Percentiles rank a stretch among this genome's conserved stretches.
Conservation (phyloP, 1,284 basidiomycete species). For the Moniliophthora roreri region DNA sequence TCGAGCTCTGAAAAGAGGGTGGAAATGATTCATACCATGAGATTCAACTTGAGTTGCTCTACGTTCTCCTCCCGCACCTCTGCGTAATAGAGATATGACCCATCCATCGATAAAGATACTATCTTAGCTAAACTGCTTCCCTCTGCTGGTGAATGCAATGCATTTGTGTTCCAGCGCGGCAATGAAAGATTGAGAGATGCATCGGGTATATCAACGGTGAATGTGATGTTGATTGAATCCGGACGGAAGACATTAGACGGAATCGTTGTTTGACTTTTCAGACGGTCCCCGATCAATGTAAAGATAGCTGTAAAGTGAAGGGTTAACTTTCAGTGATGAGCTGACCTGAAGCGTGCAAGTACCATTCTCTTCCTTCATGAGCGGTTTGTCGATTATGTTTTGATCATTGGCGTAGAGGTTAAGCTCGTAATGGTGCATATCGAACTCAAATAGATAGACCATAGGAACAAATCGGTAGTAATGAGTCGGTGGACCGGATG, state of each 20-base stretch:
- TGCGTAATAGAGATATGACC: conserved; percentile 75
- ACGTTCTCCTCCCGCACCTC: conserved; percentile 67
- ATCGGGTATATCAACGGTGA: conserved; percentile 63
- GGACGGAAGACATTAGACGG: conserved; percentile 75
- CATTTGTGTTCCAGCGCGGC: conserved; percentile 88
- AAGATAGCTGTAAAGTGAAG: conserved; percentile 60
- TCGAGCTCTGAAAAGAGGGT: conserved; percentile 4
- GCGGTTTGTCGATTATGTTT: conserved; percentile 90
- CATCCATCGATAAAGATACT: conserved; percentile 57
- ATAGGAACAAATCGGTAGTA: conserved; percentile 84
- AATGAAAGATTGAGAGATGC: conserved; percentile 61
- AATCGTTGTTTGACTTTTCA: conserved; percentile 57
- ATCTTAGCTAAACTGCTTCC: conserved; percentile 63
- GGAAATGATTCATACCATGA: conserved; percentile 46
- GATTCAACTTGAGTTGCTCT: conserved; percentile 73
- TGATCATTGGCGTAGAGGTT: conserved; percentile 92
- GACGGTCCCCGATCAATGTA: conserved; percentile 57
- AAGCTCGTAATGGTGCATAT: conserved; percentile 74
- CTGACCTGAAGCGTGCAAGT: conserved; percentile 18
- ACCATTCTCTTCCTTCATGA: conserved; percentile 81
- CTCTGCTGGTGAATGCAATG: conserved; percentile 60
- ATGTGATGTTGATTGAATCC: conserved; percentile 65
- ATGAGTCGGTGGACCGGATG: conserved; percentile 73
- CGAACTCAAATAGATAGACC: conserved; percentile 70
- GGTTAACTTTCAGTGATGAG: not conserved